Conservation (phyloP, 2,329 filamentous ascomycete genomes). For the Aspergillus awamori region DNA sequence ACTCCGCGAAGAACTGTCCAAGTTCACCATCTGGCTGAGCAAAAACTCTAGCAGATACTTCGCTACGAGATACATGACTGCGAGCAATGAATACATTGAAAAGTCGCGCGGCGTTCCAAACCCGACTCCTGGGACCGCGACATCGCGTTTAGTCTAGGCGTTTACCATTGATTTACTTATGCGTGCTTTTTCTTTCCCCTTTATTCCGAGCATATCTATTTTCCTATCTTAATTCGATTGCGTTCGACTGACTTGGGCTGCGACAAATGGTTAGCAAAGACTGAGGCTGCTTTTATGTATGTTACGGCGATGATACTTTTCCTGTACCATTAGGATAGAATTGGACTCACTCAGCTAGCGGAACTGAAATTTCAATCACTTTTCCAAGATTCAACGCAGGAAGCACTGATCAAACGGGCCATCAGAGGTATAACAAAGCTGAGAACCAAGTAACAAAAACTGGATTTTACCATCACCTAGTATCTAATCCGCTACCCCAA, state of each 20-base stretch:
- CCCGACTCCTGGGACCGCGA: constrained; percentile 35
- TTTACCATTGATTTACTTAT: background rate
- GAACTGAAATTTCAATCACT: background rate
- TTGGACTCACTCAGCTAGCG: constrained; percentile 12
- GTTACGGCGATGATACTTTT: constrained; percentile 18
- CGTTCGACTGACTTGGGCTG: background rate
- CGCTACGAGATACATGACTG: constrained; percentile 46
- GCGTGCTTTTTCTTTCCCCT: background rate
- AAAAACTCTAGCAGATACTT: constrained; percentile 79
- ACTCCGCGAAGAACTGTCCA: constrained; percentile 83
- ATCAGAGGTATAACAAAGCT: background rate
- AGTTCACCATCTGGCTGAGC: constrained; percentile 82
- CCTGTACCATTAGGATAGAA: constrained; percentile 23
- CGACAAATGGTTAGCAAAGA: background rate
- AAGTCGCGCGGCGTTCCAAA: constrained; percentile 36
- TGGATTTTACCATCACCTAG: background rate
- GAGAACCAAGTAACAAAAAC: background rate
- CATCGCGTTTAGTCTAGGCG: constrained; percentile 33
- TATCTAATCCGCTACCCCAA: background rate
- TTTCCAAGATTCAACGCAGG: no score
- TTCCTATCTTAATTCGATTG: background rate
- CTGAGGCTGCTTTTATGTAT: constrained; percentile 6
- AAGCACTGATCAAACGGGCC: background rate
- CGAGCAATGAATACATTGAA: constrained; percentile 45
- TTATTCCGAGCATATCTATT: background rate